A percentile compares a stretch with the other conserved stretches of the same genome.
Evolutionary conservation across 441 rosid genomes (phyloP).

Genomic region (Lepidium campestre): DNA sequence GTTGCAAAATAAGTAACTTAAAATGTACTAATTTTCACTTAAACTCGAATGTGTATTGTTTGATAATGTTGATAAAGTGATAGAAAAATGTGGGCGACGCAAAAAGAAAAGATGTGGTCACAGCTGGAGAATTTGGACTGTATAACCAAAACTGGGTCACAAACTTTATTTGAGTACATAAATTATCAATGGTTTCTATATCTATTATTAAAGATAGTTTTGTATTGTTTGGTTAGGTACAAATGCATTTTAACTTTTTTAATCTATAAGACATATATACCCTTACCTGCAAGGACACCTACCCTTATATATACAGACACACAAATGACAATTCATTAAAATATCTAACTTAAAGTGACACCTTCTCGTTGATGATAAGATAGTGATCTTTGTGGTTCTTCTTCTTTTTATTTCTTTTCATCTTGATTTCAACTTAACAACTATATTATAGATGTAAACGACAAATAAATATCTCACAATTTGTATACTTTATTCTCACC

Average conservation of each 20-base stretch:
- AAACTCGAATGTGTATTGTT: no score
- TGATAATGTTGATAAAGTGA: no score
- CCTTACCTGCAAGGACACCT: conserved; percentile 23
- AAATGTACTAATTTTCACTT: no score
- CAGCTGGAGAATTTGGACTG: conserved; percentile 14
- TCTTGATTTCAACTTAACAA: background rate
- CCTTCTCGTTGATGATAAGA: conserved; percentile 22
- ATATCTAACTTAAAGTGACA: conserved; percentile 7
- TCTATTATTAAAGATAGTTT: conserved; percentile 6
- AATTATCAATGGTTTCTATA: conserved; percentile 3
- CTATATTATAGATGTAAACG: background rate
- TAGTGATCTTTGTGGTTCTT: conserved; percentile 19
- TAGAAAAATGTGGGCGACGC: background rate
- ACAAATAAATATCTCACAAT: background rate
- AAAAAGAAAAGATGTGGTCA: background rate
- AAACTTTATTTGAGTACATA: background rate
- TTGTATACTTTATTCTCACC: background rate
- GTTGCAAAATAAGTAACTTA: no score
- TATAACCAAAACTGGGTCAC: conserved; percentile 24
- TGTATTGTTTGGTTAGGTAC: conserved; percentile 25
- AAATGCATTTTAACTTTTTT: conserved; percentile 23
- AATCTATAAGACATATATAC: conserved; percentile 6
- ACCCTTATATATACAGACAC: conserved; percentile 10
- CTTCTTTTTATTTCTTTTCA: background rate
- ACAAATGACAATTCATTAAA: conserved; percentile 20